phyloP scores from a whole-genome alignment of 2,329 filamentous ascomycete genomes.

The Exophiala lecanii-corni region DNA sequence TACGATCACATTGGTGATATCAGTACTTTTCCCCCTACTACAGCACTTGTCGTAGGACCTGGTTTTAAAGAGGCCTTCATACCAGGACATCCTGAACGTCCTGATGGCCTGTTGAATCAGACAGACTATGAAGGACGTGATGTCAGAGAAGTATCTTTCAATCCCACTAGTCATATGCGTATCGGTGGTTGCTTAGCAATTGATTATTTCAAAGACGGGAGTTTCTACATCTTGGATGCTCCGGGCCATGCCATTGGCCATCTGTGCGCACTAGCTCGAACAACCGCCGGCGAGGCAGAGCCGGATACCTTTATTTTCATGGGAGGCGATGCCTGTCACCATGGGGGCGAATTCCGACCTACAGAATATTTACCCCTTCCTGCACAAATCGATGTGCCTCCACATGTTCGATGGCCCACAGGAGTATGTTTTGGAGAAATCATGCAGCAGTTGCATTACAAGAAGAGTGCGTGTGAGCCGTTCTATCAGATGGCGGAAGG shows the following conservation, averaged over 20 bases:
- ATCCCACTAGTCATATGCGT: slow-evolving; percentile 18
- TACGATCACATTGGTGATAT: slow-evolving; percentile 31
- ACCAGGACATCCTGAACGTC: slow-evolving; percentile 44
- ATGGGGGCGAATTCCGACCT: slow-evolving; percentile 32
- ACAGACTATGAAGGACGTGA: slow-evolving; percentile 30
- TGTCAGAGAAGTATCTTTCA: slow-evolving; percentile 20
- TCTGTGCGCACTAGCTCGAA: slow-evolving; percentile 46
- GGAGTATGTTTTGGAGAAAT: not conserved
- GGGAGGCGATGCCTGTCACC: slow-evolving; percentile 46
- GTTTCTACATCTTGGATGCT: slow-evolving; percentile 38
- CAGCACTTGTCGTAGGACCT: slow-evolving; percentile 49
- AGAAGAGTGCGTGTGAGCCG: not conserved
- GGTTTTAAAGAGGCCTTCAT: slow-evolving; percentile 45
- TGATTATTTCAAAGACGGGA: slow-evolving; percentile 40
- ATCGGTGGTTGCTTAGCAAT: slow-evolving; percentile 36
- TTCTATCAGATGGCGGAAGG: not conserved
- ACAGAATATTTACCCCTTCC: slow-evolving; percentile 8
- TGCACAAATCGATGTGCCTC: not conserved
- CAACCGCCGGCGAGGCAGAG: slow-evolving; percentile 34
- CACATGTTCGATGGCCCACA: not conserved
- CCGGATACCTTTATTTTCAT: slow-evolving; percentile 43
- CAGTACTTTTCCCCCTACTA: slow-evolving; percentile 29
- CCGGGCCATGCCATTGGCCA: slow-evolving; percentile 47
- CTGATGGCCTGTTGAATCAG: slow-evolving; percentile 32
- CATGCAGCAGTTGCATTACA: not conserved